These are phyloP conservation scores for Boletus reticulatus DNA, from an alignment of 768 basidiomycete genomes.

Conservation along the genomic window DNA sequence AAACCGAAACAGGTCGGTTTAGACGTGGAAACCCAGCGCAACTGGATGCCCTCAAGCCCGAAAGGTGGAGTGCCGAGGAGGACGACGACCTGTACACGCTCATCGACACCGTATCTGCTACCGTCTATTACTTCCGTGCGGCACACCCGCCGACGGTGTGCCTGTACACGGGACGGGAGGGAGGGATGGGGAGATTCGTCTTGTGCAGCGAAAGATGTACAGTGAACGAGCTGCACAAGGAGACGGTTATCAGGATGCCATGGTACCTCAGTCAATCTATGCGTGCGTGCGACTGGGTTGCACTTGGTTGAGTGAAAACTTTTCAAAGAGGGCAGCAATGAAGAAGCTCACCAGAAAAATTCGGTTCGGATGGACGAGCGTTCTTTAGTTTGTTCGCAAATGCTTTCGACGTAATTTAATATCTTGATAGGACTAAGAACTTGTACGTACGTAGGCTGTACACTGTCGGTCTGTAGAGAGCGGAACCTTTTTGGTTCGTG, in stretches of 20 bases:
- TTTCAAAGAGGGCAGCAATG: too few species aligned
- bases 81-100: conserved; percentile 21
- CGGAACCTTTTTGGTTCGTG: too few species aligned
- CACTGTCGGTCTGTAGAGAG: too few species aligned
- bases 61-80: not conserved
- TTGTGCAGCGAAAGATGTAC: conserved; percentile 22
- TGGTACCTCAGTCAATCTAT: conserved; percentile 16
- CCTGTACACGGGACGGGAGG: conserved; percentile 18
- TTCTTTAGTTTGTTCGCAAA: too few species aligned
- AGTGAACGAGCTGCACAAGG: conserved; percentile 22
- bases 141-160: conserved; percentile 23
- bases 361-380: too few species aligned
- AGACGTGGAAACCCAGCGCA: conserved; percentile 19
- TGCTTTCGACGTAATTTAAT: too few species aligned
- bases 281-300: conserved; percentile 24
- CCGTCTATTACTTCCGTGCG: conserved; percentile 25
- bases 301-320: conserved; percentile 5
- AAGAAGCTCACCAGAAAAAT: too few species aligned
- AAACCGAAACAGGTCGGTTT: conserved; percentile 3
- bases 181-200: conserved; percentile 21
- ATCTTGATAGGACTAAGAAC: too few species aligned
- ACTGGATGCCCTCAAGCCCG: not conserved
- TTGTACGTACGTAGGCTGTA: too few species aligned
- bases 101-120: conserved; percentile 20
- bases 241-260: conserved; percentile 25